Evolutionary conservation across 306 rosid species (phyloP).

Genomic region (Potentilla sterilis): DNA sequence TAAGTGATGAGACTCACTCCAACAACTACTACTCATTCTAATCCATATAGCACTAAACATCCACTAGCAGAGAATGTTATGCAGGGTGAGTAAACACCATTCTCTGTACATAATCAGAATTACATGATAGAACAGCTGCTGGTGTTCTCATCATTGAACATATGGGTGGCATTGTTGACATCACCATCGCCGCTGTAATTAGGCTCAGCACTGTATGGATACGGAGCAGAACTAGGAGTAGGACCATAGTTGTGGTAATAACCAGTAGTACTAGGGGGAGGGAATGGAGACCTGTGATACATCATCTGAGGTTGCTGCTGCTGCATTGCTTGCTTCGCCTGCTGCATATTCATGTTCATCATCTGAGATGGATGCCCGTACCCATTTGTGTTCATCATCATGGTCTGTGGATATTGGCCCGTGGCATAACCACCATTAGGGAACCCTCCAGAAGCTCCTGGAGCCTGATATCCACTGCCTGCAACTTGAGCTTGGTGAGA

Average conservation of each 20-base stretch:
- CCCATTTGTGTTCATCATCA: constrained; percentile 59
- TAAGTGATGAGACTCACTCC: constrained; percentile 3
- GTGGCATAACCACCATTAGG: constrained; percentile 41
- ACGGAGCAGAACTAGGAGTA: constrained; percentile 26
- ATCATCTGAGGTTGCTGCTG: constrained; percentile 79
- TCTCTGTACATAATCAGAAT: neutral
- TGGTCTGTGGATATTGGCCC: constrained; percentile 54
- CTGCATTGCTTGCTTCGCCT: constrained; percentile 56
- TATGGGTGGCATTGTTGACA: constrained; percentile 58
- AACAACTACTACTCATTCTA: neutral
- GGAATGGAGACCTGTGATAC: constrained; percentile 68
- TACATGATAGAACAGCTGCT: constrained; percentile 79
- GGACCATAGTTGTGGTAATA: constrained; percentile 56
- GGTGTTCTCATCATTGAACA: constrained; percentile 80
- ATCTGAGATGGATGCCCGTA: constrained; percentile 44
- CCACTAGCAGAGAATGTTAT: constrained; percentile 2
- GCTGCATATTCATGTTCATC: constrained; percentile 66
- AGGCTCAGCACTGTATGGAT: constrained; percentile 35
- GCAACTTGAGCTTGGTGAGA: constrained; percentile 39
- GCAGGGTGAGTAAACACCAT: neutral
- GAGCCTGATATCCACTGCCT: neutral
- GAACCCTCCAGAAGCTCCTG: constrained; percentile 32
- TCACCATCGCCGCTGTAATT: constrained; percentile 12
- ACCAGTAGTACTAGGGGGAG: constrained; percentile 79
- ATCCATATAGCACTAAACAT: neutral